Percentiles rank a stretch among this genome's conserved stretches.
Evolutionary conservation across 768 basidiomycete genomes (phyloP).

Genomic region (Fistulinella prunicolor): DNA sequence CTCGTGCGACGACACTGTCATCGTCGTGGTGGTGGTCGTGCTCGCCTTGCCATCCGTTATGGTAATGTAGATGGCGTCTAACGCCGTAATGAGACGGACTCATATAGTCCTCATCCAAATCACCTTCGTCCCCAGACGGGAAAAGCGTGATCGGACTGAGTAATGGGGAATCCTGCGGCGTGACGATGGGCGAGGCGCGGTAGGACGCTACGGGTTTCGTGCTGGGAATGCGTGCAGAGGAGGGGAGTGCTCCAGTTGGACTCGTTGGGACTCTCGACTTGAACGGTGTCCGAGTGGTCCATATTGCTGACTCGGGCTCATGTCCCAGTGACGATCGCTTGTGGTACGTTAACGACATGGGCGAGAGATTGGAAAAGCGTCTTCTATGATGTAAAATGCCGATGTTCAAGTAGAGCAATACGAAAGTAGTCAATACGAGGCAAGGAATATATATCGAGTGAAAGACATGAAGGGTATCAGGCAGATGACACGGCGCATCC

Average conservation of each 20-base stretch:
- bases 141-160: slow-evolving; percentile 37
- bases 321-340: slow-evolving; percentile 22
- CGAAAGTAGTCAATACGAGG: slow-evolving; percentile 49
- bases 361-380: slow-evolving; percentile 25
- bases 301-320: slow-evolving; percentile 37
- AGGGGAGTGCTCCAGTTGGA: slow-evolving; percentile 38
- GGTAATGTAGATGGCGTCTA: slow-evolving; percentile 36
- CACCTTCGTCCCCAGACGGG: slow-evolving; percentile 43
- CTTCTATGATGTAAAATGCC: slow-evolving; percentile 16
- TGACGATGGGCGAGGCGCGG: slow-evolving; percentile 36
- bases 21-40: slow-evolving; percentile 18
- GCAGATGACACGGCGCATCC: slow-evolving; percentile 75
- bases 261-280: slow-evolving; percentile 36
- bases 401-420: slow-evolving; percentile 46
- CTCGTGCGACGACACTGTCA: not conserved
- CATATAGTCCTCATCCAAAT: slow-evolving; percentile 42
- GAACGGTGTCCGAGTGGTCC: slow-evolving; percentile 43
- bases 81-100: slow-evolving; percentile 49
- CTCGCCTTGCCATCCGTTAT: slow-evolving; percentile 31
- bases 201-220: slow-evolving; percentile 34
- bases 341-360: slow-evolving; percentile 33
- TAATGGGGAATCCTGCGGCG: slow-evolving; percentile 41
- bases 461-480: slow-evolving; percentile 64
- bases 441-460: slow-evolving; percentile 61
- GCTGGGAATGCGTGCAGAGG: slow-evolving; percentile 41